Evolutionary conservation across 805 yeast species (phyloP), one percentile per base, ranked within the genome.

Genomic region (Scheffersomyces amazonensis): DNA sequence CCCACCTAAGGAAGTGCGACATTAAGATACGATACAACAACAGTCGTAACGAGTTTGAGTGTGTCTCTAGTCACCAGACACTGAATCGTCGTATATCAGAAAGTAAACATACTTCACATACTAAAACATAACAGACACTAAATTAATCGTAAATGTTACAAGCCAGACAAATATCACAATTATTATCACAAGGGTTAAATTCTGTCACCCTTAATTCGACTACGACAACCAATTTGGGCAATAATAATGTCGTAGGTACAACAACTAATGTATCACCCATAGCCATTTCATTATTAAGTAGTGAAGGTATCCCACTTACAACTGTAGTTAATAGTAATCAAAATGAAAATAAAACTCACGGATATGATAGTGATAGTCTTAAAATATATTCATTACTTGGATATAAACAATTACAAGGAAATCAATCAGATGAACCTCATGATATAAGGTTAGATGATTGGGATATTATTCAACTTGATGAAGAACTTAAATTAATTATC

Each of bases 91-190:
- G n/a, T n/a, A n/a, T n/a, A n/a, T n/a, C n/a, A n/a, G n/a, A n/a
- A n/a, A n/a, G n/a, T n/a, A n/a, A n/a, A n/a, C n/a, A n/a, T n/a
- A n/a, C n/a, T n/a, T n/a, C n/a, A n/a, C n/a, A n/a, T n/a, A n/a
- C n/a, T n/a, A n/a, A n/a, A n/a, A n/a, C n/a, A n/a, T n/a, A n/a
- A n/a, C n/a, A n/a, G n/a, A n/a, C n/a, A n/a, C n/a, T n/a, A n/a
- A n/a, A n/a, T n/a, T n/a, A n/a, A n/a, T n/a, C n/a, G n/a, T n/a
- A 20, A 11, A 69, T 69, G 75, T 58, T 69, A 28, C 71, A 68
- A 43, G 66, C 56, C 48, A 63, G 57, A 36, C 64, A 64, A 37
- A 65, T 69, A 30, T 49, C 69, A 24, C 49, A 55, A 32, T 53
- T 68, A 16, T 47, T 69, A 37, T 46, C 60, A 16, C 69, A 66